A percentile compares a stretch with the other conserved stretches of the same genome.
Evolutionary conservation across 2,329 filamentous ascomycete species (phyloP).

Genomic region (Cephalotrichum gorgonifer): DNA sequence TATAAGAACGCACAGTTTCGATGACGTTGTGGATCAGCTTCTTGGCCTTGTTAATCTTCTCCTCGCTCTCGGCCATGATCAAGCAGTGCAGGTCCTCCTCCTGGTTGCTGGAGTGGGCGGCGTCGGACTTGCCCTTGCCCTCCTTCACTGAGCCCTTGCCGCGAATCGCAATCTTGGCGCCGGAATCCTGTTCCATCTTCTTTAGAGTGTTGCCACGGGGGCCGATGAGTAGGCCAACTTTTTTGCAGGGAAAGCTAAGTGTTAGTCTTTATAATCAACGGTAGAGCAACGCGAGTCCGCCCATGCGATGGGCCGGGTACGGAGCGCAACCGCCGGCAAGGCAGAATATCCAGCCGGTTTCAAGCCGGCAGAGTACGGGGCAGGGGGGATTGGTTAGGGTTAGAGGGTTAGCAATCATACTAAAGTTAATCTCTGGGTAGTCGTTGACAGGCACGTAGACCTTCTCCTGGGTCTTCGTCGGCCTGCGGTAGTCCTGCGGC

Average conservation of each 20-base stretch:
- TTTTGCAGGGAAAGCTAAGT: slow-evolving; percentile 70
- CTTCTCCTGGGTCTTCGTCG: slow-evolving; percentile 99
- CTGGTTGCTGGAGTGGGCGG: slow-evolving; percentile 98
- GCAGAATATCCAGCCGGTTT: slow-evolving; percentile 1
- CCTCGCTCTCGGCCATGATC: slow-evolving; percentile 99
- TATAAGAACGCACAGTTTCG: slow-evolving; percentile 67
- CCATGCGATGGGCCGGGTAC: neutral
- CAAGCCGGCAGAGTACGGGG: slow-evolving; percentile 7
- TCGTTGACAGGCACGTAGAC: slow-evolving; percentile 99
- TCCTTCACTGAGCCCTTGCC: slow-evolving; percentile 99
- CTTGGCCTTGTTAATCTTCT: slow-evolving; percentile 99
- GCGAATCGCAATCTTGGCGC: slow-evolving; percentile 97
- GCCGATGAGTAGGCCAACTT: slow-evolving; percentile 99
- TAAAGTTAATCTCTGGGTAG: slow-evolving; percentile 99
- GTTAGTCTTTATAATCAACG: slow-evolving; percentile 62
- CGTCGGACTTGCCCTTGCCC: slow-evolving; percentile 97
- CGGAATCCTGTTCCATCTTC: slow-evolving; percentile 98
- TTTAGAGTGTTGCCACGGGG: slow-evolving; percentile 99
- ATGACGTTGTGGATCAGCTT: slow-evolving; percentile 97
- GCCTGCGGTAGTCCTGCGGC: slow-evolving; percentile 94
- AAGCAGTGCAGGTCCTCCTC: slow-evolving; percentile 98
- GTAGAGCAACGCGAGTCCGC: slow-evolving; percentile 11
- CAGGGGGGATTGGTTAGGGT: slow-evolving; percentile 50
- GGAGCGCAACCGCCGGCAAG: neutral
- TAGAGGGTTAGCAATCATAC: slow-evolving; percentile 99